These are phyloP conservation scores for Podospora appendiculata DNA, from an alignment of 495 filamentous ascomycete genomes.

Conservation along the genomic window DNA sequence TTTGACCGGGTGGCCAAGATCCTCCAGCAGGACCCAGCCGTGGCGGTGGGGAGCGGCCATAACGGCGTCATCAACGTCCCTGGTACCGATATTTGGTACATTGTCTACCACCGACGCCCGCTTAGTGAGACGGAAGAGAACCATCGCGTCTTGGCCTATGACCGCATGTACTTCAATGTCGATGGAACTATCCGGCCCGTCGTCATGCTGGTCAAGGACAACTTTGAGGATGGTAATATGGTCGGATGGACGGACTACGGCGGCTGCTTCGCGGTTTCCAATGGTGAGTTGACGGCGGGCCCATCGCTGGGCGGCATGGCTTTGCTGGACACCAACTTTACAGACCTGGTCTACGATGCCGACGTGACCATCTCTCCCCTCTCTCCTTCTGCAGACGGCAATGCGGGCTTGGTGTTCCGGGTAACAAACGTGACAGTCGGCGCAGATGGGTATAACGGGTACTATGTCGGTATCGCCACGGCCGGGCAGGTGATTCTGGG, in stretches of 20 bases:
- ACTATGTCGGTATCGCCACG: conserved; percentile 12
- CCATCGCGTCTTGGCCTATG: conserved; percentile 38
- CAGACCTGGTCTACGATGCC: conserved; percentile 18
- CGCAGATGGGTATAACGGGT: conserved; percentile 5
- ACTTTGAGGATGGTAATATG: conserved; percentile 25
- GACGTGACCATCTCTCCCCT: conserved; percentile 7
- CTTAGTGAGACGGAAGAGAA: conserved; percentile 33
- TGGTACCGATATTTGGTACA: conserved; percentile 38
- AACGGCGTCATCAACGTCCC: conserved; percentile 28
- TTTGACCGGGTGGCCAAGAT: conserved; percentile 32
- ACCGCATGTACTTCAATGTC: conserved; percentile 40
- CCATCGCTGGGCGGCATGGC: conserved; percentile 9
- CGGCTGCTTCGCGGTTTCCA: not conserved
- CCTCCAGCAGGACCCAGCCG: conserved; percentile 27
- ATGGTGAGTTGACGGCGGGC: not conserved
- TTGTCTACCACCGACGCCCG: conserved; percentile 40
- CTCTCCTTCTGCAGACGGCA: not conserved
- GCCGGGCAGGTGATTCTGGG: conserved; percentile 6
- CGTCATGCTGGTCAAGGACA: conserved; percentile 32
- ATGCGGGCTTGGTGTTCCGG: conserved; percentile 24
- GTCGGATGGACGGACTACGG: conserved; percentile 21
- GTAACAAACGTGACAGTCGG: conserved; percentile 1
- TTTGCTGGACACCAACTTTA: conserved; percentile 26
- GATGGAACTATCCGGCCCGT: conserved; percentile 33
- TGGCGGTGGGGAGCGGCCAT: conserved; percentile 32